Base-by-base conservation (phyloP, 257 asterid genomes). In the Handroanthus guayacan region DNA sequence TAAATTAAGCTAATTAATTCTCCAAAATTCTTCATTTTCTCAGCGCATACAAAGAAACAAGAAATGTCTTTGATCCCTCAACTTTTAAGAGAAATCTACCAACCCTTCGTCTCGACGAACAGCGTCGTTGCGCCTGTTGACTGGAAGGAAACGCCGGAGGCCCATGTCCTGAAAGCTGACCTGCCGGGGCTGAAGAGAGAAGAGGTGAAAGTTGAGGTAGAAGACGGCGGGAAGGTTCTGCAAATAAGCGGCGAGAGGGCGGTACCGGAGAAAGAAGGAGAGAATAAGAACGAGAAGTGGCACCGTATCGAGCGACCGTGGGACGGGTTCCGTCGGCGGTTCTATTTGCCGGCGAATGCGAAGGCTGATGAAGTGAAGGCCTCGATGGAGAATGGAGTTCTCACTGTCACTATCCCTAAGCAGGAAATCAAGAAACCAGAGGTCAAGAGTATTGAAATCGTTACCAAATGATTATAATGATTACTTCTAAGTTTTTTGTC, bases 301-400 rank as follows among this genome's bases (percentile, higher is more conserved):
- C 78, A 73, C 41, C 62, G 71, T 60, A 55, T 73, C 2, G 78
- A 45, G 70, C 31, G 78, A 71, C 52, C 20, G 11, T 51, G 38
- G 4, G 71, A 71, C 16, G 55, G 17, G 43, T 73, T 73, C 43
- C 69, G 5, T 6, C 64, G 76, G 44, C 44, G 56, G 67, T 71
- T 71, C 14, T 73, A 73, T 47, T 14, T 73, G 62, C 70, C 69
- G 71, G 62, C 39, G 67, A 47, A 73, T 73, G 71, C 38, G 3
- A 62, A 73, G 67, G 45, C 17, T 9, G 78, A 73, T 16, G 71
- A 62, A 62, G 78, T 62, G 70, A 45, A 61, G 70, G 78, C 71
- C 18, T 1, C 62, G 0, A 61, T 73, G 78, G 78, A 73, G 70
- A 62, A 73, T 47, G 78, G 71, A 18, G 78, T 73, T 17, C 78